A percentile compares a stretch with the other conserved stretches of the same genome.
Conservation (phyloP, 2,329 filamentous ascomycete species). For the Phialemonium atrogriseum region DNA sequence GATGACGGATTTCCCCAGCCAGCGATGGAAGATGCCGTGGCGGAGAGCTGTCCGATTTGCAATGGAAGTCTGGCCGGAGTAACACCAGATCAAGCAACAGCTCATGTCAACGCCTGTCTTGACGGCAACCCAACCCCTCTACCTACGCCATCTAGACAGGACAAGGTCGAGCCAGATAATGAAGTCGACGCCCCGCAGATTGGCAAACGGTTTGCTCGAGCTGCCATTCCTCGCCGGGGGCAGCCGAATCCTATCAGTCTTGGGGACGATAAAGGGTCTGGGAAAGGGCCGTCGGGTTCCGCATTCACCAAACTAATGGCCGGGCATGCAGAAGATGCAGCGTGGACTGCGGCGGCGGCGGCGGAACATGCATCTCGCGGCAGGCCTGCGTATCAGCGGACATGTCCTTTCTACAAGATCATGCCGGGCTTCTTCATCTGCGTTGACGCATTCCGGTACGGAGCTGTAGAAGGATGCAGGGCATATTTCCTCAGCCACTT, state of each 20-base stretch:
- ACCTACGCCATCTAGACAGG: slow-evolving; percentile 21
- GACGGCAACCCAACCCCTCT: slow-evolving; percentile 68
- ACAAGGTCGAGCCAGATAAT: slow-evolving; percentile 2
- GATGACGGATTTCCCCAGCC: slow-evolving; percentile 22
- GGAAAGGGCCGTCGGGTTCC: slow-evolving; percentile 39
- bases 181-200: slow-evolving; percentile 28
- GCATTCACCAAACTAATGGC: slow-evolving; percentile 95
- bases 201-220: slow-evolving; percentile 55
- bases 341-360: slow-evolving; percentile 82
- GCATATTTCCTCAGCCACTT: slow-evolving; percentile 98
- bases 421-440: slow-evolving; percentile 88
- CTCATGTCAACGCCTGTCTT: slow-evolving; percentile 88
- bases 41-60: slow-evolving; percentile 68
- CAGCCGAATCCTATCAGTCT: slow-evolving; percentile 71
- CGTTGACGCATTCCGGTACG: slow-evolving; percentile 94
- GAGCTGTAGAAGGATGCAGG: slow-evolving; percentile 81
- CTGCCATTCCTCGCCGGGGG: slow-evolving; percentile 65
- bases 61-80: slow-evolving; percentile 52
- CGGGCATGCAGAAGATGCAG: slow-evolving; percentile 77
- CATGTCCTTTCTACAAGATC: slow-evolving; percentile 98
- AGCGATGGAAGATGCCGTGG: slow-evolving; percentile 21
- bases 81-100: slow-evolving; percentile 58
- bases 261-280: slow-evolving; percentile 17
- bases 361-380: slow-evolving; percentile 70
- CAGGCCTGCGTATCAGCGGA: slow-evolving; percentile 78